Evolutionary conservation across 2,329 filamentous ascomycete species (phyloP).

Genomic region (Balansia obtecta): DNA sequence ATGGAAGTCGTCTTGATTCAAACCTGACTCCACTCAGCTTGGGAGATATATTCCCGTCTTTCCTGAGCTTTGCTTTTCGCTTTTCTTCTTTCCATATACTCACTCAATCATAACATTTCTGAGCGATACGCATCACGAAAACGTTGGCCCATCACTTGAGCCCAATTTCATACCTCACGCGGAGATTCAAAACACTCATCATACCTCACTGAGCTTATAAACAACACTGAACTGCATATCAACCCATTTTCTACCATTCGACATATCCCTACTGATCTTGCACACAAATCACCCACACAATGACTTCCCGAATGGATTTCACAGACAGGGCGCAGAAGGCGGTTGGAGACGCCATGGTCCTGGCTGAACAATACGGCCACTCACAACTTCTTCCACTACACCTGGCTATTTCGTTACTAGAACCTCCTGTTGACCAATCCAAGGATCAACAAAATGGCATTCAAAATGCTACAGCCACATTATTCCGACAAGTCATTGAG

Average conservation of each 20-base stretch:
- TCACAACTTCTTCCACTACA: slow-evolving; percentile 84
- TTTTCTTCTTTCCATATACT: neutral
- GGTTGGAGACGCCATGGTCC: slow-evolving; percentile 73
- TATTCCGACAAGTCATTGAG: slow-evolving; percentile 92
- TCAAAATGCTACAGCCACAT: slow-evolving; percentile 50
- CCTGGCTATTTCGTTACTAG: slow-evolving; percentile 70
- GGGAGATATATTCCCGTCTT: neutral
- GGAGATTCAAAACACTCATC: neutral
- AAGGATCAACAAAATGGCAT: slow-evolving; percentile 74
- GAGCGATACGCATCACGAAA: neutral
- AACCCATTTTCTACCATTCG: neutral
- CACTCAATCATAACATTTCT: neutral
- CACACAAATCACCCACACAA: slow-evolving; percentile 24
- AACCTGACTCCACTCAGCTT: neutral
- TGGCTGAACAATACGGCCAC: slow-evolving; percentile 84
- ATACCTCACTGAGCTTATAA: neutral
- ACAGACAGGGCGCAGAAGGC: slow-evolving; percentile 88
- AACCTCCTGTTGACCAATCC: slow-evolving; percentile 61
- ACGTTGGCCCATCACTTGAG: neutral
- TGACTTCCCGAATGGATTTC: slow-evolving; percentile 76
- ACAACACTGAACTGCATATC: neutral
- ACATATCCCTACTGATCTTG: neutral
- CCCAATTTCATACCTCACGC: neutral
- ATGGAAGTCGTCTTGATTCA: neutral
- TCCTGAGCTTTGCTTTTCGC: neutral